These are phyloP conservation scores for Xylaria hypoxylon DNA, from an alignment of 2,329 filamentous ascomycete species.

Conservation along the genomic window DNA sequence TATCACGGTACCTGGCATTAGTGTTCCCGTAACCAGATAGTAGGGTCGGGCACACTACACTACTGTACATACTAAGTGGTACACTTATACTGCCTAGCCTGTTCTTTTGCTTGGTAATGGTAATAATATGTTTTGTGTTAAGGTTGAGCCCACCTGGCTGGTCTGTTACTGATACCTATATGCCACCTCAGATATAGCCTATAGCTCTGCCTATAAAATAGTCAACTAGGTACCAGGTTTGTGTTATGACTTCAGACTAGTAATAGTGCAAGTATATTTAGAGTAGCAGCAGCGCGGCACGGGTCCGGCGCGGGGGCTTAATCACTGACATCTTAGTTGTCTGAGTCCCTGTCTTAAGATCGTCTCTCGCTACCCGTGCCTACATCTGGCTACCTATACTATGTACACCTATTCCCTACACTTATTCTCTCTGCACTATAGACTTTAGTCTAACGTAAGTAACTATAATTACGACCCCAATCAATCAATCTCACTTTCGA, in stretches of 20 bases:
- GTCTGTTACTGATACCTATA: background rate
- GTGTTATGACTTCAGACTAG: too few relatives aligned
- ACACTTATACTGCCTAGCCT: background rate
- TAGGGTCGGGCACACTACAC: background rate
- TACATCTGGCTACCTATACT: background rate
- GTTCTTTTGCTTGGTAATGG: background rate
- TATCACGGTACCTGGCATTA: conserved; percentile 26
- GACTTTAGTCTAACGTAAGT: too few relatives aligned
- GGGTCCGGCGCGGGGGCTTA: conserved; percentile 18
- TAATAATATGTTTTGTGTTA: background rate
- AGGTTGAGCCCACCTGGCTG: background rate
- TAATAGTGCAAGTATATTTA: background rate
- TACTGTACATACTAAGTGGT: background rate
- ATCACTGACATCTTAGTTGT: conserved; percentile 13
- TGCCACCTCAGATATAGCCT: conserved; percentile 3
- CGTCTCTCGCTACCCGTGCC: background rate
- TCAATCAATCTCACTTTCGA: background rate
- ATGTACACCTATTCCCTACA: background rate
- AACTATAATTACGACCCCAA: background rate
- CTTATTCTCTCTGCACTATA: background rate
- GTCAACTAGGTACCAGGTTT: too few relatives aligned
- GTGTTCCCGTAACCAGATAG: background rate
- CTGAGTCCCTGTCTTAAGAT: conserved; percentile 20
- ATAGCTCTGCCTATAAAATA: too few relatives aligned
- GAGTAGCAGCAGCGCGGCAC: conserved; percentile 10